Base-by-base conservation (phyloP, 331 rosid species). In the Cydonia oblonga region DNA sequence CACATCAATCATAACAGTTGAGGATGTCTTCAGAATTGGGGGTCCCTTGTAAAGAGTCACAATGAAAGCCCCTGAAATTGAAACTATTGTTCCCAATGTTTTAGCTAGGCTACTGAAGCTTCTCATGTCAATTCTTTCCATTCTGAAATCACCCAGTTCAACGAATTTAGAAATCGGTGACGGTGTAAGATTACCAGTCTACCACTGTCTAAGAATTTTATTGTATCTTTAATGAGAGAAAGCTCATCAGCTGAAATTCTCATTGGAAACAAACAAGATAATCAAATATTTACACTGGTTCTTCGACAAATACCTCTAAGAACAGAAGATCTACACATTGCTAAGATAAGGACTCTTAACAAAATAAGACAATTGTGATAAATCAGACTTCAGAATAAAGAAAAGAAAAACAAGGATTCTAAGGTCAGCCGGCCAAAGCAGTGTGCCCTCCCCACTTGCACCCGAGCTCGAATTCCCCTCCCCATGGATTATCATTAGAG, bases 41-140 rank as follows among this genome's bases (percentile, higher is more conserved):
- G 83, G 87, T 44, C 97, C 96, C 78, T 86, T 88, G 86, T 89
- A 92, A 44, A 87, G 85, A 66, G 97, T 92, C 51, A 78, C 95
- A 74, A 88, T 23, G 71, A 90, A 85, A 66, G 90, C 96, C 75
- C 97, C 97, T 0, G 76, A 64, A 76, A 92, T 83, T 3, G 96
- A 89, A 46, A 86, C 83, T 40, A 86, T 25, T 5, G 95, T 86
- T 85, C 97, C 90, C 60, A 92, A 26, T 40, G 76, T 73, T 83
- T 87, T 92, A 35, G 87, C 96, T 49, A 82, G 52, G 76, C 85
- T 79, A 62, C 84, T 78, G 67, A 70, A 82, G 80, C 84, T 87
- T 85, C 76, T 83, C 89, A 88, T 72, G 72, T 92, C 76, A 57
- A 92, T 72, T 52, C 42, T 75, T 78, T 89, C 97, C 92, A 92